Evolutionary conservation across 75 land plant genomes (phyloP).

Genomic region (Cunninghamia lanceolata): DNA sequence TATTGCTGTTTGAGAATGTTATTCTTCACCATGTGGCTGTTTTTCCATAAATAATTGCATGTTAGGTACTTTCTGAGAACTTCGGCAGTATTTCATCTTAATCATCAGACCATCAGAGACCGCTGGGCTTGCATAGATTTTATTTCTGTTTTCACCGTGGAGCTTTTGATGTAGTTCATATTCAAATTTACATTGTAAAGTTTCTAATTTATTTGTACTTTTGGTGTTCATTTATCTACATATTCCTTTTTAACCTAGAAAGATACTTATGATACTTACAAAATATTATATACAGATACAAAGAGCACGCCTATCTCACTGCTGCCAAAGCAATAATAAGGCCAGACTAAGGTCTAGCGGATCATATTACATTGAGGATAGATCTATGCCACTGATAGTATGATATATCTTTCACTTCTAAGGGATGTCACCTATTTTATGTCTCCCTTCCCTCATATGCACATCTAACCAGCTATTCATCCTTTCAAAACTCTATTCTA

Average conservation of each 20-base stretch:
- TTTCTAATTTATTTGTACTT: neutral
- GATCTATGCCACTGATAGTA: too few species aligned
- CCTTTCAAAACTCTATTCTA: too few species aligned
- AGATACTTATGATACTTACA: too few species aligned
- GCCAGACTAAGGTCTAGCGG: too few species aligned
- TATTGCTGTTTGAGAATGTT: neutral
- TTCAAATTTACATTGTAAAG: neutral
- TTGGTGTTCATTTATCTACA: neutral
- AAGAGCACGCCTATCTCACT: too few species aligned
- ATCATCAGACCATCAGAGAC: neutral
- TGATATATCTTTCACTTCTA: too few species aligned
- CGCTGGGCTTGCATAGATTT: neutral
- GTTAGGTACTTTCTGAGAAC: neutral
- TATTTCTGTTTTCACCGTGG: neutral
- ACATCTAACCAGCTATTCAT: too few species aligned
- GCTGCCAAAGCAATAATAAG: too few species aligned
- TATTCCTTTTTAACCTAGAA: neutral
- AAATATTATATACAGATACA: too few species aligned
- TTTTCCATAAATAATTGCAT: neutral
- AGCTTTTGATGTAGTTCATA: neutral
- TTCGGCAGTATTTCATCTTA: neutral
- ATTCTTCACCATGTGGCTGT: neutral
- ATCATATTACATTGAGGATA: too few species aligned
- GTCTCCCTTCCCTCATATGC: too few species aligned
- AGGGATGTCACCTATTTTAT: too few species aligned